These are phyloP conservation scores for Clonostachys sp. DNA, from an alignment of 2,329 filamentous ascomycete genomes.

Conservation along the genomic window DNA sequence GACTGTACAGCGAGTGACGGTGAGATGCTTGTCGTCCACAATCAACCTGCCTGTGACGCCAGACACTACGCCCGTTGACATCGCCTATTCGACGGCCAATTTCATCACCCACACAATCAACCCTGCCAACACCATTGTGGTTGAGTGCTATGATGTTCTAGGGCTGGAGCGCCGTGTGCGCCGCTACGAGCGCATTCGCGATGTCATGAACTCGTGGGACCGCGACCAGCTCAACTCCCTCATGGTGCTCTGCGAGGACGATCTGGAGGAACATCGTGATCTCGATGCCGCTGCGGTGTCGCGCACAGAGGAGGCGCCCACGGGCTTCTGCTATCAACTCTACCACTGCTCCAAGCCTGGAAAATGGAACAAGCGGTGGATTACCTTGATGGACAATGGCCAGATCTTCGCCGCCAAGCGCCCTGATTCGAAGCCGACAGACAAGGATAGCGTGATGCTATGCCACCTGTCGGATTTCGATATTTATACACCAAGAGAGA, in stretches of 20 bases:
- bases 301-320: slow-evolving; percentile 50
- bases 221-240: slow-evolving; percentile 73
- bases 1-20: slow-evolving; percentile 54
- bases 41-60: slow-evolving; percentile 69
- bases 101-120: slow-evolving; percentile 61
- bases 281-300: slow-evolving; percentile 64
- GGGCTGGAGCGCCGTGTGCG: slow-evolving; percentile 80
- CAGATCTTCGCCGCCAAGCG: slow-evolving; percentile 73
- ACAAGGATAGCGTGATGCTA: slow-evolving; percentile 65
- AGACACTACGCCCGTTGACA: slow-evolving; percentile 69
- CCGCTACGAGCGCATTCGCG: slow-evolving; percentile 79
- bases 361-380: slow-evolving; percentile 83
- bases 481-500: slow-evolving; percentile 72
- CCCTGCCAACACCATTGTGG: slow-evolving; percentile 61
- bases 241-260: slow-evolving; percentile 57
- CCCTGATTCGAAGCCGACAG: slow-evolving; percentile 45
- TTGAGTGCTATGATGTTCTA: slow-evolving; percentile 71
- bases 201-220: slow-evolving; percentile 93
- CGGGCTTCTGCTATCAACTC: slow-evolving; percentile 64
- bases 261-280: slow-evolving; percentile 49
- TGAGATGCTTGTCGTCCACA: slow-evolving; percentile 67
- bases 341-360: slow-evolving; percentile 78
- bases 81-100: slow-evolving; percentile 64
- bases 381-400: slow-evolving; percentile 70
- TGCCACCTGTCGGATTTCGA: slow-evolving; percentile 92